Evolutionary conservation across 2,329 filamentous ascomycete genomes (phyloP), one percentile per base, ranked within the genome.

Genomic region (Arachnomyces sp.): DNA sequence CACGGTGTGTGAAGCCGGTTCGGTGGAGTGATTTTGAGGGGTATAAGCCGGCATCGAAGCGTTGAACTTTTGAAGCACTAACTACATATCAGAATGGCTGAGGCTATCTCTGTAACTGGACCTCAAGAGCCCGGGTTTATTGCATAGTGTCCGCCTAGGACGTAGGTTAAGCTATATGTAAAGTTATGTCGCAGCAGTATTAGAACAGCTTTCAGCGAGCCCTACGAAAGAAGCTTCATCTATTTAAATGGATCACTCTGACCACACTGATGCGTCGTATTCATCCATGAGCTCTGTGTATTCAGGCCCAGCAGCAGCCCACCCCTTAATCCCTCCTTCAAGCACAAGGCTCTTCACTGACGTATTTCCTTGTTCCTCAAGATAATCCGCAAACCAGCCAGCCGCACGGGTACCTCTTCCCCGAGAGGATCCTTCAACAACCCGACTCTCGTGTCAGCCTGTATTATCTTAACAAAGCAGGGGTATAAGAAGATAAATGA

Each of bases 401-500:
- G 72, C 73, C 2, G 71, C 67, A n/a, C 75, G 64, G 2, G 63
- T 69, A 2, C 74, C 76, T 2, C 76, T 69, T 3, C 74, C 75
- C 2, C 48, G 46, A 2, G 72, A 77, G 1, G 76, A 78, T 2
- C 69, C 76, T 79, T 28, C 17, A 8, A 18, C 36, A 7, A 31
- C 3, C 34, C 17, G 13, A 6, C n/a, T 5, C 36, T 6, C 30
- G 12, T 16, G 5, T 39, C 11, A 34, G 6, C 7, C 2, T 36
- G 3, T 36, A 13, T 20, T 16, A 17, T 25, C 29, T 33, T 4
- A 13, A 28, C 13, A 31, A 9, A 12, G 35, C 15, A 17, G 7
- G n/a, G 16, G 16, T 5, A 7, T 8, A 11, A 30, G 3, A 28
- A 34, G 28, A 35, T 7, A 29, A 13, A 14, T 8, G 34, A 5